Percentiles rank a stretch among this genome's conserved stretches.
Conservation (phyloP, 1,284 basidiomycete species). For the Ceratobasidium sp. region DNA sequence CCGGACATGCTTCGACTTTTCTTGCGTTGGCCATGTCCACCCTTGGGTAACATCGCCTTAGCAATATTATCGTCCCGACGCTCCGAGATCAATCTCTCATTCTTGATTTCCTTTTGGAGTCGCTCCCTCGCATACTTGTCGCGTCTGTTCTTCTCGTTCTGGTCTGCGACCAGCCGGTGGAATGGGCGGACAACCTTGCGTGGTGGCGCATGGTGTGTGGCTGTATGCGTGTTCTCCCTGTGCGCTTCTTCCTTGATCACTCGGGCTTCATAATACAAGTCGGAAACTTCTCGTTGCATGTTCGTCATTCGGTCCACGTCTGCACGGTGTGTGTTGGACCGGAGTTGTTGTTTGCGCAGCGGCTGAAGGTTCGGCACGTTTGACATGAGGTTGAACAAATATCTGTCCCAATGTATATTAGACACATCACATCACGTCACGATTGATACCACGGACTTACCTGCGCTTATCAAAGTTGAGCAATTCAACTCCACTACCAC, state of each 20-base stretch:
- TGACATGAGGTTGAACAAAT: slow-evolving; percentile 66
- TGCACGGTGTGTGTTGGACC: slow-evolving; percentile 55
- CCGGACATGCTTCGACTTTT: slow-evolving; percentile 69
- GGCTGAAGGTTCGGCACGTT: slow-evolving; percentile 57
- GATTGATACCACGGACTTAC: slow-evolving; percentile 52
- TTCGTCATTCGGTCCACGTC: slow-evolving; percentile 74
- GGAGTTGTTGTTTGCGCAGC: slow-evolving; percentile 47
- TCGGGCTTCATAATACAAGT: slow-evolving; percentile 67
- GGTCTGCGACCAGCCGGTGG: slow-evolving; percentile 61
- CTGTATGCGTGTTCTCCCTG: slow-evolving; percentile 61
- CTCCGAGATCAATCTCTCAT: slow-evolving; percentile 71
- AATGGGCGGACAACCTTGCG: slow-evolving; percentile 67
- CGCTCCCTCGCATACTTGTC: slow-evolving; percentile 70
- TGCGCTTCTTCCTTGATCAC: slow-evolving; percentile 72
- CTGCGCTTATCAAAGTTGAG: slow-evolving; percentile 81
- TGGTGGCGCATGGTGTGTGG: slow-evolving; percentile 55
- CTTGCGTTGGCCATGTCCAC: slow-evolving; percentile 76
- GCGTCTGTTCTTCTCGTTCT: slow-evolving; percentile 77
- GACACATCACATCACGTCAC: neutral
- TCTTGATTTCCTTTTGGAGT: slow-evolving; percentile 70
- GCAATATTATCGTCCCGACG: slow-evolving; percentile 73
- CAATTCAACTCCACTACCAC: slow-evolving; percentile 51
- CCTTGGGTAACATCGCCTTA: slow-evolving; percentile 65
- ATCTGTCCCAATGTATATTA: slow-evolving; percentile 55
- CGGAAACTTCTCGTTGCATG: slow-evolving; percentile 68